Percentiles rank a stretch among this genome's conserved stretches.
Evolutionary conservation across 257 asterid genomes (phyloP).

Genomic region (Salvia splendens): DNA sequence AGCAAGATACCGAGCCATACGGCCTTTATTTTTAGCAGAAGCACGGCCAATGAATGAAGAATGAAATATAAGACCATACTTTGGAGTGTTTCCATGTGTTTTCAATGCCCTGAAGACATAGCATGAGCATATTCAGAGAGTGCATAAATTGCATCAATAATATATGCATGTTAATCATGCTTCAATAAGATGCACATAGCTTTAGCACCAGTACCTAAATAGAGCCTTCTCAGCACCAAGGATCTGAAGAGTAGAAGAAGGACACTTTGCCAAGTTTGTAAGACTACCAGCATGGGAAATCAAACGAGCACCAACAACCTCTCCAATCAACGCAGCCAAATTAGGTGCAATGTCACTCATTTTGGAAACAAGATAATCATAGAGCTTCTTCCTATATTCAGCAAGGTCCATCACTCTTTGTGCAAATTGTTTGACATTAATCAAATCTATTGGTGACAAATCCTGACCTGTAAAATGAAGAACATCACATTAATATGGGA

Average conservation of each 20-base stretch:
- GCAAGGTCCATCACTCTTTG: slow-evolving; percentile 95
- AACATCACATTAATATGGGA: slow-evolving; percentile 16
- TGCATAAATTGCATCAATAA: no score
- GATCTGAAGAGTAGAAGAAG: slow-evolving; percentile 97
- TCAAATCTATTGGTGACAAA: slow-evolving; percentile 81
- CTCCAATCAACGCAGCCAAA: slow-evolving; percentile 94
- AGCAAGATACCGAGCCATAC: slow-evolving; percentile 99
- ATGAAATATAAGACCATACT: slow-evolving; percentile 95
- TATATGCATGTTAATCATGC: neutral
- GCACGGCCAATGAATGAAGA: slow-evolving; percentile 99
- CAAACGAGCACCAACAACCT: slow-evolving; percentile 95
- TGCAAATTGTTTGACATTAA: slow-evolving; percentile 89
- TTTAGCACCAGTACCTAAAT: slow-evolving; percentile 55
- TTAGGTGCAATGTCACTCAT: slow-evolving; percentile 97
- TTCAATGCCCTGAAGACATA: slow-evolving; percentile 73
- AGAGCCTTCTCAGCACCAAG: slow-evolving; percentile 99
- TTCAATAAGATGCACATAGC: neutral
- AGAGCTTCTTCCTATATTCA: slow-evolving; percentile 84
- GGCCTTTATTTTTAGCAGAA: slow-evolving; percentile 85
- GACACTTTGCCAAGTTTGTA: slow-evolving; percentile 91
- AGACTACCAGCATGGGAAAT: slow-evolving; percentile 99
- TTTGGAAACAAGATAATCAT: slow-evolving; percentile 82
- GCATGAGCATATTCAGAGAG: slow-evolving; percentile 9
- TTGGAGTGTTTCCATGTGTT: slow-evolving; percentile 94
- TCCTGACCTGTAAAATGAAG: slow-evolving; percentile 71